These are phyloP conservation scores for Oryza officinalis DNA, from an alignment of 176 grass and related monocot genomes.

Conservation along the genomic window DNA sequence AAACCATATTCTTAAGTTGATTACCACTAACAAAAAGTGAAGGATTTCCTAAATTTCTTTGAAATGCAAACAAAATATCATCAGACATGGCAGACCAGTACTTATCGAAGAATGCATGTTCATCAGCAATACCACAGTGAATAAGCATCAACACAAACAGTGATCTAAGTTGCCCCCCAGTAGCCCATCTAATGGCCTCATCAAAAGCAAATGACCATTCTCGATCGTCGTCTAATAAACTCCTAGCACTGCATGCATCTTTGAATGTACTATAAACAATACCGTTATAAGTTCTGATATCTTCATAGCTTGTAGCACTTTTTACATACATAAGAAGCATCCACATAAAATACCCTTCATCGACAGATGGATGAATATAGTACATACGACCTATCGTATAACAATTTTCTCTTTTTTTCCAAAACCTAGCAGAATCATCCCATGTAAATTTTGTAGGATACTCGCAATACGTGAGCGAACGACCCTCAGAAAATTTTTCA, in stretches of 20 bases:
- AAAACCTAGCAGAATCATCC: neutral
- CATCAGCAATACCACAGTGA: neutral
- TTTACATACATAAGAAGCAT: neutral
- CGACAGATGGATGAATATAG: conserved; percentile 8
- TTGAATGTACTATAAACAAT: neutral
- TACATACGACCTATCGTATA: neutral
- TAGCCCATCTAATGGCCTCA: neutral
- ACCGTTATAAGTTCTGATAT: neutral
- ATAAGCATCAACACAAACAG: conserved; percentile 20
- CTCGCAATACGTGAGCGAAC: neutral
- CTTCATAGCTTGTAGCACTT: neutral
- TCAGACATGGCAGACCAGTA: too few relatives aligned
- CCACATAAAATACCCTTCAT: conserved; percentile 10
- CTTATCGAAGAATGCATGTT: neutral
- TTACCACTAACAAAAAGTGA: too few relatives aligned
- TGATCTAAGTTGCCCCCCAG: neutral
- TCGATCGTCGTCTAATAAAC: neutral
- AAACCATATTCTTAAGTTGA: too few relatives aligned
- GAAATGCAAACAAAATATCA: too few relatives aligned
- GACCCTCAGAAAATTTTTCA: neutral
- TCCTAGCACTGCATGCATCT: neutral
- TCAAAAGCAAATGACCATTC: neutral
- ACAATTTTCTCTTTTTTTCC: neutral
- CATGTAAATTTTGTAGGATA: neutral
- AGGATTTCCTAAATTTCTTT: too few relatives aligned